Evolutionary conservation across 805 yeast genomes (phyloP).

Genomic region (Wickerhamomyces hampshirensis): DNA sequence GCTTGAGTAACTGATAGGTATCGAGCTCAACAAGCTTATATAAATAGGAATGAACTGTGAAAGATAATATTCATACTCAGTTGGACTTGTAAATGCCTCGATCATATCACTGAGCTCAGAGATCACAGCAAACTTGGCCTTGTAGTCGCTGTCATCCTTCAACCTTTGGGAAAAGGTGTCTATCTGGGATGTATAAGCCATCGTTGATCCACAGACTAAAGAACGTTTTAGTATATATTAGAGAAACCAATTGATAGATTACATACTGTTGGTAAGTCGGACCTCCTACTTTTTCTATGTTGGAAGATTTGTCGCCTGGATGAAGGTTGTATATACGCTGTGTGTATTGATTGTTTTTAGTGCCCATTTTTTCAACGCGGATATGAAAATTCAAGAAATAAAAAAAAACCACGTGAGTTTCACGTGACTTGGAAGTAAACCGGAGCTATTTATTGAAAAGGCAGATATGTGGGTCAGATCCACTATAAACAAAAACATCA

Average conservation of each 20-base stretch:
- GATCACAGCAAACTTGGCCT: slow-evolving; percentile 60
- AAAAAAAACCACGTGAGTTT: slow-evolving; percentile 12
- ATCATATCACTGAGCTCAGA: slow-evolving; percentile 84
- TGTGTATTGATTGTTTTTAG: neutral
- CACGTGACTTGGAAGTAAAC: slow-evolving; percentile 14
- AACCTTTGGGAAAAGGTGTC: slow-evolving; percentile 66
- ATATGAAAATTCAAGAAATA: slow-evolving; percentile 1
- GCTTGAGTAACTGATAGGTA: slow-evolving; percentile 68
- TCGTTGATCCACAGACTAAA: slow-evolving; percentile 6
- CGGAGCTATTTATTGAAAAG: too few species aligned
- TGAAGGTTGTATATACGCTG: neutral
- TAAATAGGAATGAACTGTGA: slow-evolving; percentile 67
- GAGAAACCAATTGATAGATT: neutral
- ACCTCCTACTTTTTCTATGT: neutral
- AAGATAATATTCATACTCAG: slow-evolving; percentile 77
- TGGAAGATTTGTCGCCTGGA: neutral
- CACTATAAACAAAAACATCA: neutral
- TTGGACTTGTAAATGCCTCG: slow-evolving; percentile 75
- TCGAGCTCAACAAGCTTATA: slow-evolving; percentile 52
- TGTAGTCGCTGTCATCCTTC: slow-evolving; percentile 48
- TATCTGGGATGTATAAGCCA: slow-evolving; percentile 44
- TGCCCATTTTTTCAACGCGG: slow-evolving; percentile 2
- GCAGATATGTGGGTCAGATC: neutral
- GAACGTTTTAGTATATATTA: neutral
- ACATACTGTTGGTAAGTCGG: too few species aligned